Evolutionary conservation across 2,329 filamentous ascomycete species (phyloP), one percentile per base, ranked within the genome.

Genomic region (Penicillium occitanis): DNA sequence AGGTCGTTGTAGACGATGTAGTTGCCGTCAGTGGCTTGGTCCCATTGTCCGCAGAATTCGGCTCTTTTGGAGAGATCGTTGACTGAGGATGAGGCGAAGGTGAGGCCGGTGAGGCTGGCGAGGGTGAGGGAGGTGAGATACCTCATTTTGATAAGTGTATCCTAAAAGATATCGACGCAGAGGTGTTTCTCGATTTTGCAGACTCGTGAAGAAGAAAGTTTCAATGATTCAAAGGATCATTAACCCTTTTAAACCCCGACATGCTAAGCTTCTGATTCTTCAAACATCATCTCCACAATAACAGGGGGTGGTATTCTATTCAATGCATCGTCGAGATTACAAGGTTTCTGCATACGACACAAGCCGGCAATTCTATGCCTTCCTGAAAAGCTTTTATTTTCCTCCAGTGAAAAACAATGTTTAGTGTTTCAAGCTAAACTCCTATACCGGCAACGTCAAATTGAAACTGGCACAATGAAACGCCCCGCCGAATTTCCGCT

Each of bases 1-100:
- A 84, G 82, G 74, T 85, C 81, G 72, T 85, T 83, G 75, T 84
- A 85, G 64, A 86, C 70, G 55, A 77, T 84, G 73, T 82, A 85
- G 48, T 73, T 75, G 40, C 78, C 79, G 0, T 76, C 77, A 1
- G 72, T 70, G 14, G 74, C 64, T 5, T 77, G 75, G 46, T 72
- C 80, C 68, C 73, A 83, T 67, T 79, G 74, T 17, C 75, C 80
- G 66, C 82, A 84, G 70, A 73, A 73, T 62, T 76, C 66, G 7
- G 57, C n/a, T 73, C 71, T 42, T 73, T 72, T 53, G 65, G 64
- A 50, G 75, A 63, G 14, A 71, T 67, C 60, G 70, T 70, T 40
- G 61, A 69, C 33, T 19, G 66, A 50, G 65, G 71, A 28, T 25
- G 66, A 44, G 37, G 73, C 69, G 17, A 58, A 11, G 11, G 48